Conservation (phyloP, 1,139 yeast species). For the Debaryomyces fabryi region DNA sequence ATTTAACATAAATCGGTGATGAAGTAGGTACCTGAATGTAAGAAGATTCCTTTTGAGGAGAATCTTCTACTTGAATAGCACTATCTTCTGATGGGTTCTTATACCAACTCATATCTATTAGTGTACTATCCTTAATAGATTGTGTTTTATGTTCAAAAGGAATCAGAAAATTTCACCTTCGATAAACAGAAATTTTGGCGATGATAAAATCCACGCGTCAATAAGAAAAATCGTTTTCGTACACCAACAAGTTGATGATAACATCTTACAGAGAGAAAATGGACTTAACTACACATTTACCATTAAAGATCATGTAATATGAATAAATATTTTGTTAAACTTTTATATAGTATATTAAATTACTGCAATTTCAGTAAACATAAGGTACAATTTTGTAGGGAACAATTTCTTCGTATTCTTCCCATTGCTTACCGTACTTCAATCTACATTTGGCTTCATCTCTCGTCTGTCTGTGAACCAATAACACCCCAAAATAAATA, state of each 20-base stretch:
- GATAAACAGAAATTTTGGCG: constrained; percentile 4
- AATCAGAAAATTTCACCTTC: background rate
- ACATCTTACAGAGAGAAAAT: background rate
- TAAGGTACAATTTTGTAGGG: constrained; percentile 92
- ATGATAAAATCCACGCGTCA: constrained; percentile 6
- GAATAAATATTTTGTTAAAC: background rate
- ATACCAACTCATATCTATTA: constrained; percentile 36
- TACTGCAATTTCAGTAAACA: constrained; percentile 53
- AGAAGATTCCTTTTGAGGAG: constrained; percentile 20
- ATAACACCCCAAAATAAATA: constrained; percentile 75
- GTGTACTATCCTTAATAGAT: background rate
- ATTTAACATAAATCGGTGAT: constrained; percentile 33
- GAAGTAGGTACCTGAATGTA: constrained; percentile 43
- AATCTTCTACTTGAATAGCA: constrained; percentile 19
- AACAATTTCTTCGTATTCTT: constrained; percentile 72
- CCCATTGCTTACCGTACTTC: constrained; percentile 88
- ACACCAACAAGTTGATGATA: background rate
- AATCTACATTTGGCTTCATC: constrained; percentile 89
- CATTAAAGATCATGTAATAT: background rate
- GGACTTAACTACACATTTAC: background rate
- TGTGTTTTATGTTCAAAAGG: background rate
- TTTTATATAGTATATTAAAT: background rate
- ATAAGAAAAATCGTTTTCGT: background rate
- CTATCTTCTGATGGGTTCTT: constrained; percentile 23
- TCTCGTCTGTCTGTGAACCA: constrained; percentile 85